A percentile compares a stretch with the other conserved stretches of the same genome.
Conservation (phyloP, 177 flowering plant genomes). For the Telopea speciosissima region DNA sequence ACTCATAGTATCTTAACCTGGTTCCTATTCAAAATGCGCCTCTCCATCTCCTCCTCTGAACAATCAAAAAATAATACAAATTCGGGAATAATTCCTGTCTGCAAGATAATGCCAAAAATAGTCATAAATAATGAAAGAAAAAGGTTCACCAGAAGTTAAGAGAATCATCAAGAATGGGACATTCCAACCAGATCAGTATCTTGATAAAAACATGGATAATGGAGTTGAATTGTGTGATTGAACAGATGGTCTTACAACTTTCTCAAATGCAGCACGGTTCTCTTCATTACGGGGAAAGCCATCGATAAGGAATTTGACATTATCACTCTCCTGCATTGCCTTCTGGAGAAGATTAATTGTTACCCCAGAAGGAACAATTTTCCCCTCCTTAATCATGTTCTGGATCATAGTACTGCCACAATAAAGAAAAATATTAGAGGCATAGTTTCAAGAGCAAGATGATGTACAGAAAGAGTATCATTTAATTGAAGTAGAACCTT, state of each 20-base stretch:
- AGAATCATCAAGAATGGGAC: neutral
- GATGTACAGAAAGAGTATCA: neutral
- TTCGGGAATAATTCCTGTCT: slow-evolving; percentile 78
- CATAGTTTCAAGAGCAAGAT: neutral
- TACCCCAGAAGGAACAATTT: slow-evolving; percentile 94
- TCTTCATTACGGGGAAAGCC: slow-evolving; percentile 98
- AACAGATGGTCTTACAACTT: slow-evolving; percentile 48
- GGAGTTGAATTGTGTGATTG: neutral
- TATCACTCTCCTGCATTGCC: slow-evolving; percentile 72
- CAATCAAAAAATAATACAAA: slow-evolving; percentile 81
- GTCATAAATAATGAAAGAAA: neutral
- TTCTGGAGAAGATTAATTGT: slow-evolving; percentile 82
- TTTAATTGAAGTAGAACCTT: neutral
- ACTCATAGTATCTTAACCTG: slow-evolving; percentile 43
- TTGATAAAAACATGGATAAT: neutral
- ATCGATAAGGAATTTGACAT: slow-evolving; percentile 92
- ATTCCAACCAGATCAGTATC: neutral
- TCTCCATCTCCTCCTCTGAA: slow-evolving; percentile 93
- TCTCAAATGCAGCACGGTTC: slow-evolving; percentile 93
- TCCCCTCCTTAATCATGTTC: slow-evolving; percentile 93
- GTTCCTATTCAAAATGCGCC: slow-evolving; percentile 69
- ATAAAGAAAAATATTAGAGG: neutral
- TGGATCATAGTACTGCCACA: slow-evolving; percentile 81
- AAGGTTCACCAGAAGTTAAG: neutral
- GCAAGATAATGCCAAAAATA: slow-evolving; percentile 18